These are phyloP conservation scores for Tolypocladium inflatum DNA, from an alignment of 2,329 filamentous ascomycete species.

Conservation along the genomic window DNA sequence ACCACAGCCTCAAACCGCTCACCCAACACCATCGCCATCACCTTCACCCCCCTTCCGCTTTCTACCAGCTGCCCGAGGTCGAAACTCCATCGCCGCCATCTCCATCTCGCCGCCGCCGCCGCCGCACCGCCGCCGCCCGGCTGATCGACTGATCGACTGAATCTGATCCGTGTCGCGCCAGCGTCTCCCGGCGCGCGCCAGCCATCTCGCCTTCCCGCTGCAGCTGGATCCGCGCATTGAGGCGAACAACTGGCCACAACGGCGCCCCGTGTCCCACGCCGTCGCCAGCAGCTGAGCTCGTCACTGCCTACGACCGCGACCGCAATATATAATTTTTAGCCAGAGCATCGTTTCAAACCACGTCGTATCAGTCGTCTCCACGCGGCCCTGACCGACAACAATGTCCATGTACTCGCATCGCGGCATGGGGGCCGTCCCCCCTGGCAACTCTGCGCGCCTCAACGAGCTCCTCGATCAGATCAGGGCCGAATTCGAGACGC, in stretches of 20 bases:
- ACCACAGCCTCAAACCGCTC: slow-evolving; percentile 10
- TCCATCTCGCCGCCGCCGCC: not conserved
- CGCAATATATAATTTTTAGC: not conserved
- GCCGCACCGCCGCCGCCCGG: not conserved
- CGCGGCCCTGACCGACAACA: slow-evolving; percentile 6
- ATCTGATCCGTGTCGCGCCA: not conserved
- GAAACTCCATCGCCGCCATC: not conserved
- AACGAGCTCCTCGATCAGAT: slow-evolving; percentile 89
- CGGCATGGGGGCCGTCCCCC: slow-evolving; percentile 65
- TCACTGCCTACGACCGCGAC: not conserved
- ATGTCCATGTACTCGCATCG: slow-evolving; percentile 89
- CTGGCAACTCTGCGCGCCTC: slow-evolving; percentile 52
- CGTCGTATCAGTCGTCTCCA: not conserved
- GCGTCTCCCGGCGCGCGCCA: not conserved
- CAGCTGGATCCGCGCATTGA: not conserved
- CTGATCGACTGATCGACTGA: not conserved
- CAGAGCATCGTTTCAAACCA: not conserved
- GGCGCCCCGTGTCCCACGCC: not conserved
- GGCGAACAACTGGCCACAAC: not conserved
- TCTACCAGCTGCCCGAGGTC: not conserved
- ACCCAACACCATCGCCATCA: slow-evolving; percentile 4
- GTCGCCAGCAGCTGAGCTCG: not conserved
- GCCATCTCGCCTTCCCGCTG: not conserved
- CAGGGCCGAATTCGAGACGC: slow-evolving; percentile 80
- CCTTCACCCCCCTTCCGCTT: slow-evolving; percentile 7